phyloP scores from a whole-genome alignment of 805 yeast species.

The Teunomyces panamensis region DNA sequence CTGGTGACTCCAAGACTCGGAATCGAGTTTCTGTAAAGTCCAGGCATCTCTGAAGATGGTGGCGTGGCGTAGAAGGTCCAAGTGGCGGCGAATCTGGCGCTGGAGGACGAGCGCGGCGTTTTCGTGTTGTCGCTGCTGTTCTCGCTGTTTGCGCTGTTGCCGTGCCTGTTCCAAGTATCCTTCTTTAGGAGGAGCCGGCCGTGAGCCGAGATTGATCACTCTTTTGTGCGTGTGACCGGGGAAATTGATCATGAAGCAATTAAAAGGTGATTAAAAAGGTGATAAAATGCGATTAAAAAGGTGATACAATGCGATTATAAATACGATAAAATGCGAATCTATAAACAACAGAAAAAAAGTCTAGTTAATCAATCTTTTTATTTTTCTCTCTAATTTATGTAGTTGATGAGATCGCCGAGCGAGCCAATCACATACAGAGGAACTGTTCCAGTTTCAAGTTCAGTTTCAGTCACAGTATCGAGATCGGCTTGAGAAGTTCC shows the following conservation, averaged over 20 bases:
- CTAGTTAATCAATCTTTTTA: too few species aligned
- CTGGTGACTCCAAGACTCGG: not conserved
- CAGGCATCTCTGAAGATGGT: conserved; percentile 3
- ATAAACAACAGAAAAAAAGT: too few species aligned
- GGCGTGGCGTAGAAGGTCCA: conserved; percentile 29
- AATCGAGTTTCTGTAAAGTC: not conserved
- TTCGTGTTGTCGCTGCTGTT: conserved; percentile 47
- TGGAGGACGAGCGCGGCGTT: conserved; percentile 54
- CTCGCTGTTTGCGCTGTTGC: conserved; percentile 64
- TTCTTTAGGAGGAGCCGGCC: conserved; percentile 36
- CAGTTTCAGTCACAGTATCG: conserved; percentile 10
- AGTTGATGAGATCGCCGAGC: conserved; percentile 25
- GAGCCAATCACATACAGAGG: conserved; percentile 33
- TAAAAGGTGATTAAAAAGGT: too few species aligned
- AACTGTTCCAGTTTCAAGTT: conserved; percentile 14
- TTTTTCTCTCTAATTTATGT: not conserved
- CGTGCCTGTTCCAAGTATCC: conserved; percentile 61
- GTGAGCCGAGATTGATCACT: conserved; percentile 59
- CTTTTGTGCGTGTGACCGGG: conserved; percentile 63
- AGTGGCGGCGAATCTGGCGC: conserved; percentile 39
- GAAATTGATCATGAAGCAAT: conserved; percentile 47
- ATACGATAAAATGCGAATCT: not conserved
- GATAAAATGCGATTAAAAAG: too few species aligned
- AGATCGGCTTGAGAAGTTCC: conserved; percentile 30
- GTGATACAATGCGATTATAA: not conserved